These are phyloP conservation scores for Coniella vitis DNA, from an alignment of 2,329 filamentous ascomycete species.

Conservation along the genomic window DNA sequence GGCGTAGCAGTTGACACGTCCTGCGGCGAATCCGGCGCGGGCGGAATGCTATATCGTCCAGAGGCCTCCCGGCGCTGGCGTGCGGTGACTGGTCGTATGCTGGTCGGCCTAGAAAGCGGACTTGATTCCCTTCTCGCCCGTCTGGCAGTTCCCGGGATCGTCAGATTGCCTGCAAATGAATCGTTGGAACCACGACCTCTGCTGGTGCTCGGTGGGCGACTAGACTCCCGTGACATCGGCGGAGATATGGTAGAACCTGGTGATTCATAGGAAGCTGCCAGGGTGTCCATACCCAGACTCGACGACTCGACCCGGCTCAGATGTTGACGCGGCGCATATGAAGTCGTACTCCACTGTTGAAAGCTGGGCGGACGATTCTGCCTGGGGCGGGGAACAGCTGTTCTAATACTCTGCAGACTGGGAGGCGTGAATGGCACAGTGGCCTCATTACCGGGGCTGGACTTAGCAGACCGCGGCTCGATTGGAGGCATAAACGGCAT, in stretches of 20 bases:
- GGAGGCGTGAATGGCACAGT: conserved; percentile 24
- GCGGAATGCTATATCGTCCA: conserved; percentile 25
- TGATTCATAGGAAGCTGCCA: conserved; percentile 21
- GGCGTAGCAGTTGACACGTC: conserved; percentile 25
- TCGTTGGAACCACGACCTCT: conserved; percentile 19
- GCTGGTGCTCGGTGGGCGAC: conserved; percentile 29
- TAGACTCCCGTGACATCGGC: conserved; percentile 42
- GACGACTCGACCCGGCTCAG: conserved; percentile 17
- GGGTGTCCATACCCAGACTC: conserved; percentile 19
- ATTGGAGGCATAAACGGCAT: conserved; percentile 7
- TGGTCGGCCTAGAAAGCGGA: conserved; percentile 7
- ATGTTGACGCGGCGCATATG: conserved; percentile 18
- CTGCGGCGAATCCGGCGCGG: conserved; percentile 38
- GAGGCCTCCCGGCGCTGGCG: conserved; percentile 12
- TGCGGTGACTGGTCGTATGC: conserved; percentile 1
- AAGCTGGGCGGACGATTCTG: conserved; percentile 13
- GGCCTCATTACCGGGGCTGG: conserved; percentile 23
- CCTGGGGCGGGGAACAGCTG: conserved; percentile 3
- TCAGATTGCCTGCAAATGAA: neutral
- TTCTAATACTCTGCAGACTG: conserved; percentile 13
- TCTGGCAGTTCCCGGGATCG: neutral
- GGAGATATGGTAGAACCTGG: conserved; percentile 27
- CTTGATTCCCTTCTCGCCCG: conserved; percentile 4
- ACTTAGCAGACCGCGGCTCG: conserved; percentile 24
- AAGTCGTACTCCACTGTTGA: conserved; percentile 22